Percentiles rank a stretch among this genome's conserved stretches.
Evolutionary conservation across 2,329 filamentous ascomycete species (phyloP).

Genomic region (Hypomyces perniciosus): DNA sequence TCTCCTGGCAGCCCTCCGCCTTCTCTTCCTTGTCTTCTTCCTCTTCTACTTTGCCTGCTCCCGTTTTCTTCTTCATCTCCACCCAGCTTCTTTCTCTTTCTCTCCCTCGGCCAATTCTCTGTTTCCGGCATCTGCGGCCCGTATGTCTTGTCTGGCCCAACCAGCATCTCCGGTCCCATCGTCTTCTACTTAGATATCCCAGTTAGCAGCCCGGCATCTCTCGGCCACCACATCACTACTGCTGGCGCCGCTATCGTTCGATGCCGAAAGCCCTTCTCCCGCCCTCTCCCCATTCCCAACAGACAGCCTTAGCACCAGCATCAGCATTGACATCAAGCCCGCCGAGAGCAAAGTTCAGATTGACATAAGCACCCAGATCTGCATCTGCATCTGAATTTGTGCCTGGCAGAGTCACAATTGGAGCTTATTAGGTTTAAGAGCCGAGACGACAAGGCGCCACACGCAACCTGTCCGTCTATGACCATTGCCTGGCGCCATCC

Average conservation of each 20-base stretch:
- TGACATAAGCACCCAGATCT: background rate
- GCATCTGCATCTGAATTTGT: background rate
- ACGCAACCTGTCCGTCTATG: background rate
- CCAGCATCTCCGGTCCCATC: background rate
- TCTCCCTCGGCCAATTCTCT: background rate
- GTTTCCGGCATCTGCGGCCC: background rate
- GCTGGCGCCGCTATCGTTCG: background rate
- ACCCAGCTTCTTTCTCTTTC: background rate
- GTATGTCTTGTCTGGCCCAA: background rate
- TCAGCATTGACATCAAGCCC: background rate
- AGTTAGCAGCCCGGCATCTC: background rate
- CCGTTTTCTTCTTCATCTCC: background rate
- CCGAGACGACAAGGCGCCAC: background rate
- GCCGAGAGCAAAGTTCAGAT: background rate
- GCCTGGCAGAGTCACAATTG: background rate
- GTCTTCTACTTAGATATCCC: background rate
- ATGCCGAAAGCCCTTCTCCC: background rate
- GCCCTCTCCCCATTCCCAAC: background rate
- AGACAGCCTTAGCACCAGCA: background rate
- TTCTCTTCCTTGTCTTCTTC: background rate
- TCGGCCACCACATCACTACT: background rate
- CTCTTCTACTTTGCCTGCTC: background rate
- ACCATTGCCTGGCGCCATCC: constrained; percentile 6
- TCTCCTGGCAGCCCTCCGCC: background rate
- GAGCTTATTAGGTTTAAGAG: background rate